These are phyloP conservation scores for Cenchrus purpureus DNA, from an alignment of 176 grass and related monocot species.

Conservation along the genomic window DNA sequence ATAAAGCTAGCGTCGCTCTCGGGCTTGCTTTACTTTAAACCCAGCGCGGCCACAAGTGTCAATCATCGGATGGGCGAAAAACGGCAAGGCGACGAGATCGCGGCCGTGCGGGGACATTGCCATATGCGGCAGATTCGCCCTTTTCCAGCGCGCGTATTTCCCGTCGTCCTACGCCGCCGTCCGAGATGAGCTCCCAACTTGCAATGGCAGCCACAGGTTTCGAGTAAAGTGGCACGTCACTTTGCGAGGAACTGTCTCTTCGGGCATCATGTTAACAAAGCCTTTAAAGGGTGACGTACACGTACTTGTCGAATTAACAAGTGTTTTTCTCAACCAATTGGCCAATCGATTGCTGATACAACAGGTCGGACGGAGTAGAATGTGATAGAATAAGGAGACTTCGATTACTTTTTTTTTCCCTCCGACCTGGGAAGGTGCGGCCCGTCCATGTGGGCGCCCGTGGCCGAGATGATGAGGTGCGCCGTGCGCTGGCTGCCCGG, in stretches of 20 bases:
- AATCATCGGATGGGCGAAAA: constrained; percentile 53
- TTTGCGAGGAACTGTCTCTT: not conserved
- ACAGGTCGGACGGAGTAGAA: too few relatives aligned
- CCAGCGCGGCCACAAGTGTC: constrained; percentile 46
- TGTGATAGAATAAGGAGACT: not conserved
- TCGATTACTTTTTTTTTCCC: not conserved
- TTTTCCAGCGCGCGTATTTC: not conserved
- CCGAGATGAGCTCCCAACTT: not conserved
- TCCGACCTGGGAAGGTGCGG: constrained; percentile 11
- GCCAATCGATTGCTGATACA: not conserved
- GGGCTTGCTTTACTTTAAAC: not conserved
- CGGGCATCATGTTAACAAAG: not conserved
- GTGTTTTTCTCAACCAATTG: not conserved
- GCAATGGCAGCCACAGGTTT: not conserved
- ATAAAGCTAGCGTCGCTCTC: not conserved
- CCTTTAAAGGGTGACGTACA: not conserved
- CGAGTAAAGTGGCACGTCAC: constrained; percentile 25
- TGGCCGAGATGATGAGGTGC: constrained; percentile 17
- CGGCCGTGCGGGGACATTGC: constrained; percentile 33
- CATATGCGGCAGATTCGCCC: constrained; percentile 33
- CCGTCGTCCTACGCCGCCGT: not conserved
- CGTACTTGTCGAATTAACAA: not conserved
- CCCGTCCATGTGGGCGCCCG: constrained; percentile 2
- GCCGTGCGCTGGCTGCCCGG: not conserved
- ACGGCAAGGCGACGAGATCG: constrained; percentile 42